Conservation (phyloP, 106 monocot species). For the Agapanthus africanus region DNA sequence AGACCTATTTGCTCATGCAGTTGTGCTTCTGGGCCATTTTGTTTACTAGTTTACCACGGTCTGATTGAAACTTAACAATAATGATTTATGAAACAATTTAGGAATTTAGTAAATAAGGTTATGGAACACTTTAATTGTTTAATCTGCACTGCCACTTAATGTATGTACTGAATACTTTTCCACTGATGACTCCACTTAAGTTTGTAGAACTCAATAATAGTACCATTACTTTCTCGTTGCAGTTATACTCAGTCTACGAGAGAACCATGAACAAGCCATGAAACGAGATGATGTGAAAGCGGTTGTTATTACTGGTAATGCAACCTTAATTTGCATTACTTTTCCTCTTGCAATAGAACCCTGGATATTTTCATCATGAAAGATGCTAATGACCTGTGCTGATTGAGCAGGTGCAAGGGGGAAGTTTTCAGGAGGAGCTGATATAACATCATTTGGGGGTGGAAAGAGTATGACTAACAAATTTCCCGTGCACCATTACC, state of each 20-base stretch:
- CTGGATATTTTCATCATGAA: neutral
- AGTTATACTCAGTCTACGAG: slow-evolving; percentile 70
- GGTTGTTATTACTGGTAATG: slow-evolving; percentile 62
- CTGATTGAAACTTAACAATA: too few relatives aligned
- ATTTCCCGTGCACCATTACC: neutral
- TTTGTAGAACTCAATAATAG: neutral
- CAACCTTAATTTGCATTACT: neutral
- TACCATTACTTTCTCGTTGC: neutral
- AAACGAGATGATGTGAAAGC: slow-evolving; percentile 76
- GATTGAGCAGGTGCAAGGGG: slow-evolving; percentile 52
- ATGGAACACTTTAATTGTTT: neutral
- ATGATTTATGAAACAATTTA: neutral
- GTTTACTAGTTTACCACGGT: neutral
- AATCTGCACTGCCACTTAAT: neutral
- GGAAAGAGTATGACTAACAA: slow-evolving; percentile 43
- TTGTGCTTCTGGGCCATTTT: too few relatives aligned
- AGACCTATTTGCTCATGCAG: too few relatives aligned
- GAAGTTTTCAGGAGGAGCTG: slow-evolving; percentile 94
- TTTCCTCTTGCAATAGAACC: neutral
- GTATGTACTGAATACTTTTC: neutral
- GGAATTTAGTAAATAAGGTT: neutral
- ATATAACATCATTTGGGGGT: slow-evolving; percentile 75
- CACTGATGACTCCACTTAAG: neutral
- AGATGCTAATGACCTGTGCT: neutral
- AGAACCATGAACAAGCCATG: slow-evolving; percentile 60